Base-by-base conservation (phyloP, 2,329 filamentous ascomycete species). In the Cryoendolithus antarcticus region DNA sequence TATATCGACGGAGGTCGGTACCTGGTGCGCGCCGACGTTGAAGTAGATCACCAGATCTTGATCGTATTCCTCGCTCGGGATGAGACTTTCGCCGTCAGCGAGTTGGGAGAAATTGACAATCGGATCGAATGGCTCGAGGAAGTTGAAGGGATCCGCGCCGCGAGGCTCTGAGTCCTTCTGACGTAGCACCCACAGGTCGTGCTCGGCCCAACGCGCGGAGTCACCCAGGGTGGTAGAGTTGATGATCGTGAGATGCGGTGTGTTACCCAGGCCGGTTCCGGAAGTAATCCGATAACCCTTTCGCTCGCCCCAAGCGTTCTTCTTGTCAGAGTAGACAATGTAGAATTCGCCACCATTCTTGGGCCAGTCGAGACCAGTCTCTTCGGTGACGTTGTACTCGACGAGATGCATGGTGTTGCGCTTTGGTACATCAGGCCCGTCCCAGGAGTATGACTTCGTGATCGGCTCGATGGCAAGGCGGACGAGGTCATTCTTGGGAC, bases 131-230 rank as follows among this genome's bases (percentile, higher is more conserved):
- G 62, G 56, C 24, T 67, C 60, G 45, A 66, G 62, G 35, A 55
- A 62, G 46, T 73, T 72, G 41, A 62, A 59, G 1, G 66, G 55
- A 30, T 71, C 62, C 0, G 66, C 63, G 29, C 57, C 56, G 3
- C 58, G 57, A 1, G 67, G 67, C 52, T 76, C 72, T 0, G 63
- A 67, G 46, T 76, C 71, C 39, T 75, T 69, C 5, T 63, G 68
- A 41, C 60, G 57, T 2, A 70, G 63, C 11, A 73, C 59, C 49
- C 65, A 69, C 4, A 77, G 46, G 49, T 76, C 66, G 44, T 71
- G 60, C 11, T 62, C 63, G 3, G 70, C 66, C 61, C 66, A 76
- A 15, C 60, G 55, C 0, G 63, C 68, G 0, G 68, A 60, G 29
- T 69, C 65, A 8, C 53, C 59, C 1, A 70, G 51, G 9, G 63